These are phyloP conservation scores for Waitea zeae DNA, from an alignment of 1,284 basidiomycete genomes.

Conservation along the genomic window DNA sequence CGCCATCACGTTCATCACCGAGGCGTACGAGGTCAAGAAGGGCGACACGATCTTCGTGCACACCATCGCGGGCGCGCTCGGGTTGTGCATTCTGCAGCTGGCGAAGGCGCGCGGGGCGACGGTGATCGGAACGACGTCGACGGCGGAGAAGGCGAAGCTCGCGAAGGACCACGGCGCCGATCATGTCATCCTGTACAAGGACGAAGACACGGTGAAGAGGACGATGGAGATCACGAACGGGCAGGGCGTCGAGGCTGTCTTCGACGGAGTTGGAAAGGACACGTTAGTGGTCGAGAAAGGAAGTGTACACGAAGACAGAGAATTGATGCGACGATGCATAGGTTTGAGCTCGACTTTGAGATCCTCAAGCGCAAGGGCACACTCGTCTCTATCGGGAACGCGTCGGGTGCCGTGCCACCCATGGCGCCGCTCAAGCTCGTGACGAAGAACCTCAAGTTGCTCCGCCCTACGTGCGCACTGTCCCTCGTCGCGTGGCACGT, in stretches of 20 bases:
- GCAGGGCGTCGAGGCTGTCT: slow-evolving; percentile 75
- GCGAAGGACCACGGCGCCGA: slow-evolving; percentile 73
- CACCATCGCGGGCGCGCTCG: slow-evolving; percentile 75
- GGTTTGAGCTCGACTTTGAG: slow-evolving; percentile 73
- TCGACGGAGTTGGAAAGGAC: slow-evolving; percentile 90
- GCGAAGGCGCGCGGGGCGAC: slow-evolving; percentile 64
- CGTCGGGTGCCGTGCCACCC: slow-evolving; percentile 65
- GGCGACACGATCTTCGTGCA: slow-evolving; percentile 68
- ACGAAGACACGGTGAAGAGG: slow-evolving; percentile 51
- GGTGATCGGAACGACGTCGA: slow-evolving; percentile 92
- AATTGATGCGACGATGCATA: slow-evolving; percentile 12
- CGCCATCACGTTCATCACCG: slow-evolving; percentile 62
- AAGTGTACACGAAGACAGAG: too few species aligned
- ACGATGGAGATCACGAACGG: slow-evolving; percentile 72
- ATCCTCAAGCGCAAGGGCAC: slow-evolving; percentile 69
- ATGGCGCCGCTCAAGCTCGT: slow-evolving; percentile 61
- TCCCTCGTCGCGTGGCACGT: not conserved
- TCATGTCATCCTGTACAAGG: slow-evolving; percentile 72
- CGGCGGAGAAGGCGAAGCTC: slow-evolving; percentile 68
- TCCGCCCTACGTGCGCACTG: slow-evolving; percentile 50
- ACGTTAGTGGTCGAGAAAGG: slow-evolving; percentile 38
- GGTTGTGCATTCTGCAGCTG: slow-evolving; percentile 42
- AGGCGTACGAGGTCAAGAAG: slow-evolving; percentile 70
- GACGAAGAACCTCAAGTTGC: slow-evolving; percentile 71
- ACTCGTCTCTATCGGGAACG: slow-evolving; percentile 84